Base-by-base conservation (phyloP, 768 basidiomycete genomes). In the Cantharellus anzutake region DNA sequence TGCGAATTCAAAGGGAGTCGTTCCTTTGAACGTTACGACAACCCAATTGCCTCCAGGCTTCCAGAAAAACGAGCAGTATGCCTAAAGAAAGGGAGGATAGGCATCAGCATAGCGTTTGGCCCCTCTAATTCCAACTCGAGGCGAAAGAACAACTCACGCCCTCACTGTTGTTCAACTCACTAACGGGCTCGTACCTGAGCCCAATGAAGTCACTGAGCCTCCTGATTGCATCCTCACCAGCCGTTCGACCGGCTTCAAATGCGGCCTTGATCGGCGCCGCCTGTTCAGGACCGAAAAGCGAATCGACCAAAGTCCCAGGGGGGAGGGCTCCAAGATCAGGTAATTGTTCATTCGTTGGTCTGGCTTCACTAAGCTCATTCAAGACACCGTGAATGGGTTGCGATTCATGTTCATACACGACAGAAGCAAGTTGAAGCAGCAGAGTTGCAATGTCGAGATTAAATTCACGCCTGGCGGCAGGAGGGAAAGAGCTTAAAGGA, bases 11-110 rank as follows among this genome's bases (percentile, higher is more conserved):
- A 48, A 29, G 44, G 44, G 29, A 29, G 20, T 29, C 44, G 29
- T 11, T 29, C 44, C 11, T 11, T 29, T 48, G 44, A 64, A 64
- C 14, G 63, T 61, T 5, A 64, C 62, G 4, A 64, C 58, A 29
- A 64, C 58, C 63, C 63, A 64, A 3, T 55, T 62, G 16, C 53
- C 55, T 4, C 16, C 52, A 7, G 50, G 40, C 29, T 62, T 53
- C 61, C 61, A 62, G 58, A 62, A 62, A 11, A 62, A 20, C 3
- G 61, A 60, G 37, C 60, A 60, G 41, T 16, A 62, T 5, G 61
- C 61, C 52, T 55, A 11, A 7, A 11, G 20, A 55, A 55, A 11
- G 52, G 7, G 16, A 11, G 37, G 7, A 55, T 55, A 35, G 7
- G 16, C 7, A 35, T 29, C 52, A 55, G 52, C 7, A 2, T 11